Evolutionary conservation across 306 rosid genomes (phyloP).

Genomic region (Sphenostylis stenocarpa): DNA sequence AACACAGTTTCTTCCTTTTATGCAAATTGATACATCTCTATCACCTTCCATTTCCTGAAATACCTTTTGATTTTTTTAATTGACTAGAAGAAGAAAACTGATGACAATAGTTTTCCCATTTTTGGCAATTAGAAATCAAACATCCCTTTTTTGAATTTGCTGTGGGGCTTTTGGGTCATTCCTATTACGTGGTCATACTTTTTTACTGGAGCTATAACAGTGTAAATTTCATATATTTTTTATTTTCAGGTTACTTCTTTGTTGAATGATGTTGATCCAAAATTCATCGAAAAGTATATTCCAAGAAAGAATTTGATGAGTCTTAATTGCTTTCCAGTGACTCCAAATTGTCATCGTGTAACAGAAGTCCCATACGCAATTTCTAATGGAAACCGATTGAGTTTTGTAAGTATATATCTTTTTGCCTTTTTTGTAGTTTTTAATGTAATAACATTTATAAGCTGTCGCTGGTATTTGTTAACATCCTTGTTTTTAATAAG

Average conservation of each 20-base stretch:
- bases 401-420: constrained; percentile 58
- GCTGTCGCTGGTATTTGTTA: not conserved
- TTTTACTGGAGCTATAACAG: constrained; percentile 20
- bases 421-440: constrained; percentile 17
- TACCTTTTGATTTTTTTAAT: not conserved
- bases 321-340: constrained; percentile 67
- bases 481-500: constrained; percentile 31
- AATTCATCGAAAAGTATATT: constrained; percentile 59
- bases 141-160: not conserved
- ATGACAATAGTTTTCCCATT: constrained; percentile 13
- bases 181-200: not conserved
- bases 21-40: too few species aligned
- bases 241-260: constrained; percentile 65
- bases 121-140: not conserved
- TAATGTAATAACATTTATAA: constrained; percentile 9
- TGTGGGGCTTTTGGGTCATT: not conserved
- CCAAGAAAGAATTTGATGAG: constrained; percentile 50
- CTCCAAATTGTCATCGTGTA: constrained; percentile 88
- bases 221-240: constrained; percentile 19
- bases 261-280: constrained; percentile 65
- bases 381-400: constrained; percentile 60
- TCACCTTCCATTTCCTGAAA: not conserved
- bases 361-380: constrained; percentile 63
- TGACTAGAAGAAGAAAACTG: not conserved
- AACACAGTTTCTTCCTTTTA: too few species aligned